Evolutionary conservation across 2,329 filamentous ascomycete genomes (phyloP).

Genomic region (Cytospora paraplurivora): DNA sequence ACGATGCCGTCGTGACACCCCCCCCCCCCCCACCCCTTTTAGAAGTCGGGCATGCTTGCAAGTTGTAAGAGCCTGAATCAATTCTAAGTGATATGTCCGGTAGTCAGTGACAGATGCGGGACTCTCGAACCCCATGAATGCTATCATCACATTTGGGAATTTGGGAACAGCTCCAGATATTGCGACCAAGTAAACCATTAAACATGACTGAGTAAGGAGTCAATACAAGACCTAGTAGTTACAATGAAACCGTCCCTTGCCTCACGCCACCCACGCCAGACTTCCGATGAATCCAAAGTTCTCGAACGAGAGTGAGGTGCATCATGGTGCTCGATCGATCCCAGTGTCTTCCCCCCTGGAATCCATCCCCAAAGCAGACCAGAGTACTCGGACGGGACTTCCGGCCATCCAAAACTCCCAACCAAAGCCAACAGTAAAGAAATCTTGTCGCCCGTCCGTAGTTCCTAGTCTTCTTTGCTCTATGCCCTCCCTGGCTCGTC

Average conservation of each 20-base stretch:
- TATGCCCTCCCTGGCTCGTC: background rate
- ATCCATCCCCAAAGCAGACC: conserved; percentile 10
- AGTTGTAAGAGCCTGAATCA: background rate
- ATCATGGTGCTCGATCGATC: conserved; percentile 4
- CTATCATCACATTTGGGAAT: too few relatives aligned
- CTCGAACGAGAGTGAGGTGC: conserved; percentile 12
- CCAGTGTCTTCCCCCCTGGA: conserved; percentile 2
- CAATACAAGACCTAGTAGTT: conserved; percentile 25
- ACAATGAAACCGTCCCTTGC: conserved; percentile 18
- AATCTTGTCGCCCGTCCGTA: conserved; percentile 16
- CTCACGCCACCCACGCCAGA: conserved; percentile 17
- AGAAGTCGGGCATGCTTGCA: background rate
- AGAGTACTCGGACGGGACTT: conserved; percentile 9
- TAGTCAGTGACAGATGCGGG: background rate
- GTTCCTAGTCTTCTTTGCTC: conserved; percentile 21
- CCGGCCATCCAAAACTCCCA: conserved; percentile 25
- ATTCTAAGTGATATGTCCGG: background rate
- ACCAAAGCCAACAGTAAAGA: conserved; percentile 26
- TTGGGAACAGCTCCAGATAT: background rate
- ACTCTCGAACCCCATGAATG: background rate
- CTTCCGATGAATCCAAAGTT: conserved; percentile 18
- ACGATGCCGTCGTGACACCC: background rate
- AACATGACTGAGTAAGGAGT: conserved; percentile 3
- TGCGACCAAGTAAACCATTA: background rate
- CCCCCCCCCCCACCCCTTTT: too few relatives aligned